Evolutionary conservation across 169 alveolate species (phyloP), one percentile per base, ranked within the genome.

Genomic region (Miamiensis avidus): DNA sequence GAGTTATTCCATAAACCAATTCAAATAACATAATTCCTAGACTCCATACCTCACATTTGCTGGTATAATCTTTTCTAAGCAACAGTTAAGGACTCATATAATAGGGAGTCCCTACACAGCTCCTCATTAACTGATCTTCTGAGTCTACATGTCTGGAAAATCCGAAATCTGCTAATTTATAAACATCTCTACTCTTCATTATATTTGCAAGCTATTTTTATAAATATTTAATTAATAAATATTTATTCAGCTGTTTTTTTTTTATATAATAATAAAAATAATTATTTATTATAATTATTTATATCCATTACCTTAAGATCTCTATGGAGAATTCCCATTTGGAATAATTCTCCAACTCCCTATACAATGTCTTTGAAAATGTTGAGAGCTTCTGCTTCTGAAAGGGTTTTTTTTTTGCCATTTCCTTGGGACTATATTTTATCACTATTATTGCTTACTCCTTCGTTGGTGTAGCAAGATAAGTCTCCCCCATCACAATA

Each of bases 31-130:
- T 82, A 25, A 88, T 64, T 20, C 93, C 95, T 25, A 88, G 69
- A 29, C 91, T 85, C 95, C 95, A 91, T 0, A 91, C 89, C 81
- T 91, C 95, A 49, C 91, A 88, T 86, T 88, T 91, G 0, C 85
- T 76, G 25, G 85, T 87, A 34, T 87, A 87, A 69, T 81, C 16
- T 11, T 65, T 69, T 65, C 85, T 87, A 26, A 74, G 29, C 33
- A 87, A 69, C 15, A 86, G 81, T 76, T 87, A 34, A 29, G 91
- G 91, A 29, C 88, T 73, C 88, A 82, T 87, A 31, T 87, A 87
- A 15, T 75, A 79, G n/a, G 91, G 91, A 34, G 91, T 87, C 29
- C 91, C 91, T 30, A 82, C 91, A 16, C 81, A 72, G 26, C 87
- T 81, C 27, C 78, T 76, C 90, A 86, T 86, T 27, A 86, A 32